These are phyloP conservation scores for Sugiyamaella valdiviana DNA, from an alignment of 805 yeast species.

Conservation along the genomic window DNA sequence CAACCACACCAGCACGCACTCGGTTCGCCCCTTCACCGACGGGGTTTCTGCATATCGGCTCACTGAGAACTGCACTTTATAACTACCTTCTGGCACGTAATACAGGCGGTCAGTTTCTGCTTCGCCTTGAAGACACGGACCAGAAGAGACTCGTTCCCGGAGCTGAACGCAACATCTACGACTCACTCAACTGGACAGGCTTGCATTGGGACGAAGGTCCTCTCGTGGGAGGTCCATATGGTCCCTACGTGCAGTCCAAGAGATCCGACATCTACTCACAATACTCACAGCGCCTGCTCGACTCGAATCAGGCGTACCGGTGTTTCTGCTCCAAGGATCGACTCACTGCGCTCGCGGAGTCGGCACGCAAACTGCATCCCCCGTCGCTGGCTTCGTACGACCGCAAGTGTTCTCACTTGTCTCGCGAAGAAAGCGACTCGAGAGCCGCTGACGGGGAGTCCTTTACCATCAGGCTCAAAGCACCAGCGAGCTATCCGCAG, in stretches of 20 bases:
- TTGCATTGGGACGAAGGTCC: constrained; percentile 82
- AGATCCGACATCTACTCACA: constrained; percentile 58
- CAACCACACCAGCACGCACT: constrained; percentile 58
- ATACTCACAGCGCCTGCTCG: constrained; percentile 52
- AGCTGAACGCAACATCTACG: constrained; percentile 77
- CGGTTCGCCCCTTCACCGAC: constrained; percentile 99
- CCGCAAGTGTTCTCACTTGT: constrained; percentile 57
- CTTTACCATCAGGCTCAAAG: constrained; percentile 63
- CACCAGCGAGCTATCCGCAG: constrained; percentile 64
- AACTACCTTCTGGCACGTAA: constrained; percentile 75
- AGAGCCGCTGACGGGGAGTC: constrained; percentile 30
- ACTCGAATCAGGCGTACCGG: constrained; percentile 68
- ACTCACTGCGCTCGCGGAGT: constrained; percentile 55
- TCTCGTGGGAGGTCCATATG: constrained; percentile 48
- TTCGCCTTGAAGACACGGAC: constrained; percentile 92
- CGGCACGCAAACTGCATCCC: constrained; percentile 70
- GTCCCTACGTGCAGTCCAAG: constrained; percentile 84
- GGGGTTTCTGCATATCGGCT: constrained; percentile 89
- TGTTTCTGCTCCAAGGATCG: constrained; percentile 85
- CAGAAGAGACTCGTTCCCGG: constrained; percentile 67
- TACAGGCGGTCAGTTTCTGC: constrained; percentile 72
- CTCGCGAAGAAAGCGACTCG: constrained; percentile 37
- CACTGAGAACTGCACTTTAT: constrained; percentile 86
- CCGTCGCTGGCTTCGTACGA: constrained; percentile 93
- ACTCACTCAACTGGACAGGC: constrained; percentile 72